Conservation (phyloP, 305 asterid species). For the Fraxinus ornus region DNA sequence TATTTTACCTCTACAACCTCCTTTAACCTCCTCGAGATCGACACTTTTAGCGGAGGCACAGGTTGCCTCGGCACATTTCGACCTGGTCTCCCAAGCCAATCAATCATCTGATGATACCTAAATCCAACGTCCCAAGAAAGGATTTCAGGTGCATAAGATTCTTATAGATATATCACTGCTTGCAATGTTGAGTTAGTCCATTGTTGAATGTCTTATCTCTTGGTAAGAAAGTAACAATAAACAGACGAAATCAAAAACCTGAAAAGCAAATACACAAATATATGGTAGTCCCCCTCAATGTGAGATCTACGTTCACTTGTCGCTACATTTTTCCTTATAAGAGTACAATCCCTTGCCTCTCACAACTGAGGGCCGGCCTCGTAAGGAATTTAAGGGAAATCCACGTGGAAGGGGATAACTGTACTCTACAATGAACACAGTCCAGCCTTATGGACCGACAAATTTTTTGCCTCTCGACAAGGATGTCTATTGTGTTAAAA, state of each 20-base stretch:
- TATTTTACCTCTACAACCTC: slow-evolving; percentile 74
- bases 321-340: not conserved
- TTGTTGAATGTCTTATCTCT: not conserved
- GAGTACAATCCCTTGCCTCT: too few relatives aligned
- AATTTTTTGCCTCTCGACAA: not conserved
- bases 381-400: not conserved
- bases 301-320: not conserved
- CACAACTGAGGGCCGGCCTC: not conserved
- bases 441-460: not conserved
- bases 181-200: not conserved
- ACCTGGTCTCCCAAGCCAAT: slow-evolving; percentile 73
- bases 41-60: slow-evolving; percentile 61
- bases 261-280: not conserved
- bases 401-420: not conserved
- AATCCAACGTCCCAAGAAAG: not conserved
- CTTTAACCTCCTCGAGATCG: slow-evolving; percentile 70
- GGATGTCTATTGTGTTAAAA: not conserved
- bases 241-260: not conserved
- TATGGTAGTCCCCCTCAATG: not conserved
- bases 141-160: not conserved
- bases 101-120: slow-evolving; percentile 76
- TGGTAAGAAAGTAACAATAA: not conserved
- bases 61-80: slow-evolving; percentile 67
- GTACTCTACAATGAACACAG: not conserved
- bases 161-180: not conserved